These are phyloP conservation scores for Aspergillus wentii DNA, from an alignment of 495 filamentous ascomycete species.

Conservation along the genomic window DNA sequence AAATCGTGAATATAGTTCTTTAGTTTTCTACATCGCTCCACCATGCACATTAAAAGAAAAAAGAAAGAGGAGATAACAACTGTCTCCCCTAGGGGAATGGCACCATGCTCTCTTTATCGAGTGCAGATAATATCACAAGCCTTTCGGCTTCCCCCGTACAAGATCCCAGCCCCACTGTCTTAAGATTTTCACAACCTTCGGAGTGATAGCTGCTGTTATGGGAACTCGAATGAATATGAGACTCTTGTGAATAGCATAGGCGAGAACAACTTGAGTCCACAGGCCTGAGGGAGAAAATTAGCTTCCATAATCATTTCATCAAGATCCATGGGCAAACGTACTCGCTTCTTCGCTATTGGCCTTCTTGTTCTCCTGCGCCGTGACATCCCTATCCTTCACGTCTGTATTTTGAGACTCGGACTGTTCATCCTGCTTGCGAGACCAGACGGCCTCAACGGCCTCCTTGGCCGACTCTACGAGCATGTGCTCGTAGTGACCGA, in stretches of 20 bases:
- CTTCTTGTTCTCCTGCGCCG: constrained; percentile 7
- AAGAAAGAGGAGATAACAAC: background rate
- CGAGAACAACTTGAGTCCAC: constrained; percentile 87
- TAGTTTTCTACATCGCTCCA: constrained; percentile 23
- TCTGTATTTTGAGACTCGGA: too few species aligned
- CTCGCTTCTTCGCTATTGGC: constrained; percentile 38
- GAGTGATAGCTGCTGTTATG: constrained; percentile 80
- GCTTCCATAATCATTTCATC: background rate
- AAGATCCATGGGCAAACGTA: too few species aligned
- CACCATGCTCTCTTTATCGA: too few species aligned
- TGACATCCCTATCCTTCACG: constrained; percentile 1
- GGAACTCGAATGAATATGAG: constrained; percentile 95
- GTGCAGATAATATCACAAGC: constrained; percentile 1
- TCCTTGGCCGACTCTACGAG: constrained; percentile 33
- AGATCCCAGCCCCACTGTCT: constrained; percentile 80
- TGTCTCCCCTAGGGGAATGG: too few species aligned
- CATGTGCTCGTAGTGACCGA: constrained; percentile 59
- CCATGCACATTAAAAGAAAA: constrained; percentile 17
- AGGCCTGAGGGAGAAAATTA: constrained; percentile 42
- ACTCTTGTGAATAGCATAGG: constrained; percentile 96
- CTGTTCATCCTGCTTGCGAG: constrained; percentile 5
- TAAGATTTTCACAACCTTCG: constrained; percentile 84
- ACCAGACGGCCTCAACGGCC: constrained; percentile 22
- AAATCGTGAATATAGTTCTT: constrained; percentile 11
- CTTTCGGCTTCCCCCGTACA: constrained; percentile 56